Percentiles rank a stretch among this genome's conserved stretches.
phyloP scores from a whole-genome alignment of 768 basidiomycete species.

The Epithele typhae region DNA sequence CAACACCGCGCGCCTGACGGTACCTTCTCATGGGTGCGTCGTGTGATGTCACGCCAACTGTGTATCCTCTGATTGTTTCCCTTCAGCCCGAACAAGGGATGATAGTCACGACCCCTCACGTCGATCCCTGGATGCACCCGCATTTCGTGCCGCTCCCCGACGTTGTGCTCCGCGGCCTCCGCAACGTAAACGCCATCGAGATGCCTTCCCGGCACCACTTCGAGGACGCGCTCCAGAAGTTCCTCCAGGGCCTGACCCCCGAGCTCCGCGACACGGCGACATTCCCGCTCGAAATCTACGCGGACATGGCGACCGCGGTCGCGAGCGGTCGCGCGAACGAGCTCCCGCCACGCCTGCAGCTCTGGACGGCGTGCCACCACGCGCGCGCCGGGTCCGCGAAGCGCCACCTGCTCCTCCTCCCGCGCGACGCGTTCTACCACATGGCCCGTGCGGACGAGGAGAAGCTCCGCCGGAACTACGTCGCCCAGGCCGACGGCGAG shows the following conservation, averaged over 20 bases:
- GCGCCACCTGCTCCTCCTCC: conserved; percentile 52
- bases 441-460: conserved; percentile 48
- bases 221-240: conserved; percentile 44
- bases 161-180: conserved; percentile 50
- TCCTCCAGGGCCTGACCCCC: conserved; percentile 46
- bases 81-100: conserved; percentile 20
- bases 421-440: conserved; percentile 55
- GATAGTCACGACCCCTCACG: conserved; percentile 34
- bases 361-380: conserved; percentile 59
- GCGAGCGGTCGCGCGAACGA: conserved; percentile 28
- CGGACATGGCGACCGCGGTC: conserved; percentile 45
- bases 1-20: conserved; percentile 23
- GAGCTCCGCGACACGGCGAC: conserved; percentile 59
- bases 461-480: conserved; percentile 43
- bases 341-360: conserved; percentile 37
- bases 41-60: background rate
- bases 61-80: no score
- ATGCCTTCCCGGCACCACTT: conserved; percentile 56
- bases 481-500: conserved; percentile 36
- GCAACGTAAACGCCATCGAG: conserved; percentile 47
- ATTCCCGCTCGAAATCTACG: conserved; percentile 51
- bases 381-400: conserved; percentile 58
- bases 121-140: conserved; percentile 58
- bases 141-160: conserved; percentile 59
- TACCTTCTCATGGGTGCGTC: conserved; percentile 38